Conservation (phyloP, 768 basidiomycete genomes). For the Tulasnella sp. region DNA sequence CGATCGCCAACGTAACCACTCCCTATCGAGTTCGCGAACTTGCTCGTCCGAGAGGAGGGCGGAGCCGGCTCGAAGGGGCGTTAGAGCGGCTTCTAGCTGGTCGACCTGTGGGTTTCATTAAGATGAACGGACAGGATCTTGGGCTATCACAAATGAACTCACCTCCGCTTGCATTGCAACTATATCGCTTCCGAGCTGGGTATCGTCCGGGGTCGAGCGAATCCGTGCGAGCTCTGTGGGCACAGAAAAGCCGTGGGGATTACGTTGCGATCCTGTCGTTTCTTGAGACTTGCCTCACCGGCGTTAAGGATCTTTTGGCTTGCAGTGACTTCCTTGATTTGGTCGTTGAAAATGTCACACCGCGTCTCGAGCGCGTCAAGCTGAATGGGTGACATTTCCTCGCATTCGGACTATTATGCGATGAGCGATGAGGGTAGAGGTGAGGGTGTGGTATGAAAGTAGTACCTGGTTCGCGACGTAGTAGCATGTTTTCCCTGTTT, state of each 20-base stretch:
- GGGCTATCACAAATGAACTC: constrained; percentile 30
- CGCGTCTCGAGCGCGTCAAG: constrained; percentile 41
- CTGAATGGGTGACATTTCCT: constrained; percentile 58
- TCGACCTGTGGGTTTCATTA: constrained; percentile 42
- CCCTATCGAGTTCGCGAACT: constrained; percentile 59
- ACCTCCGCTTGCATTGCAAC: constrained; percentile 53
- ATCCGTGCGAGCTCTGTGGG: constrained; percentile 59
- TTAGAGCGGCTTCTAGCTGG: constrained; percentile 48
- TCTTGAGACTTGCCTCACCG: background rate
- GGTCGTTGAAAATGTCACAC: constrained; percentile 46
- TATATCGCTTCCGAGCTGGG: constrained; percentile 56
- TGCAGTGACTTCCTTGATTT: constrained; percentile 44
- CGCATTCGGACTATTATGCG: constrained; percentile 54
- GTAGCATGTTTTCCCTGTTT: constrained; percentile 78
- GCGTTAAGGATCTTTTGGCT: constrained; percentile 15
- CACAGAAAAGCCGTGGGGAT: constrained; percentile 26
- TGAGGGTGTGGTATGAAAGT: background rate
- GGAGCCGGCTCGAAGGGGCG: constrained; percentile 63
- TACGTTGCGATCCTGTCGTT: constrained; percentile 28
- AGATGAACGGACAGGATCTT: constrained; percentile 1
- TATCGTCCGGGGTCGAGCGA: constrained; percentile 64
- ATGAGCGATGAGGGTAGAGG: background rate
- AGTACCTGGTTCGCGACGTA: constrained; percentile 67
- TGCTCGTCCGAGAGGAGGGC: constrained; percentile 68
- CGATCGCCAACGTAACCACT: constrained; percentile 74